Evolutionary conservation across 1,284 basidiomycete genomes (phyloP).

Genomic region (Xanthoconium separans): DNA sequence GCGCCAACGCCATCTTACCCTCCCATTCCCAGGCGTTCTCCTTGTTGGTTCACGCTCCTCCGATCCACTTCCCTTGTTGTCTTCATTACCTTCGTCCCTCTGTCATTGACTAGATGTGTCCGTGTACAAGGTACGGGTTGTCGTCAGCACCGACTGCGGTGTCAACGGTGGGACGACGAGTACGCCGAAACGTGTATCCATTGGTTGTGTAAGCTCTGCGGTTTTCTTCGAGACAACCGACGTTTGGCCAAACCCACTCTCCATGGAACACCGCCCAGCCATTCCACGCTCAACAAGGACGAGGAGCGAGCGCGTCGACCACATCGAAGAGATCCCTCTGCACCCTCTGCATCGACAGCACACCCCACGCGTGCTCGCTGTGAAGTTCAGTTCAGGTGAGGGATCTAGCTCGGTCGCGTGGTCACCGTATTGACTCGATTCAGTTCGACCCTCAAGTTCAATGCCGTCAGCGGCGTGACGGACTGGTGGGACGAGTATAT

Average conservation of each 20-base stretch:
- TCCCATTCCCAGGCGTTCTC: too few relatives aligned
- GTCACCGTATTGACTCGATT: background rate
- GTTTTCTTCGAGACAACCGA: constrained; percentile 4
- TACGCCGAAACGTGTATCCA: too few relatives aligned
- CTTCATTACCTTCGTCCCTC: too few relatives aligned
- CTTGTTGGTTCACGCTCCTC: too few relatives aligned
- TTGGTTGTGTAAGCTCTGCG: background rate
- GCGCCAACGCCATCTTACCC: too few relatives aligned
- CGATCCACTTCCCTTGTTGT: too few relatives aligned
- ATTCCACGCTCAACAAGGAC: constrained; percentile 10
- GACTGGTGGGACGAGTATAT: constrained; percentile 97
- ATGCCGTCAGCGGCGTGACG: constrained; percentile 85
- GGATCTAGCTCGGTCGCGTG: background rate
- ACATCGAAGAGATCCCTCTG: constrained; percentile 29
- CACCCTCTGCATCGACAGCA: constrained; percentile 11
- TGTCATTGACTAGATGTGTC: too few relatives aligned
- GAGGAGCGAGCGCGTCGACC: background rate
- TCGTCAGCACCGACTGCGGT: too few relatives aligned
- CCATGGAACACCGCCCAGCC: background rate
- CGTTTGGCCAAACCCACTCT: background rate
- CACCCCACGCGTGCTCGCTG: constrained; percentile 36
- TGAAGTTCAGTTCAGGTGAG: constrained; percentile 71
- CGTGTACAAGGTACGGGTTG: too few relatives aligned
- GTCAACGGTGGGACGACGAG: too few relatives aligned
- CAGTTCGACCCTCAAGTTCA: constrained; percentile 85